Evolutionary conservation across 352 stramenopile genomes (phyloP).

Genomic region (Phytophthora niederhauseri): DNA sequence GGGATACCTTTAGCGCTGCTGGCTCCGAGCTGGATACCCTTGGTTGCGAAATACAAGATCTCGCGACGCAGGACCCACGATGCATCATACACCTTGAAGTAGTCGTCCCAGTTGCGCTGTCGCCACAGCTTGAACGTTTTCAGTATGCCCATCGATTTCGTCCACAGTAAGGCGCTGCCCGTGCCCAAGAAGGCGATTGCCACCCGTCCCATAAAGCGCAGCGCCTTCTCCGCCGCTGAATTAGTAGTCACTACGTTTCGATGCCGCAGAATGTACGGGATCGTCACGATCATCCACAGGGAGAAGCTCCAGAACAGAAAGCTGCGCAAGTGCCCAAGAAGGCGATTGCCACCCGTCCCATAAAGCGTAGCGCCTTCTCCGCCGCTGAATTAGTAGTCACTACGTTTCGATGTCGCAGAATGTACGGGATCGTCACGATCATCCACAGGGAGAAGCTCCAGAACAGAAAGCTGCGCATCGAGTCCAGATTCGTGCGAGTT

Average conservation of each 20-base stretch:
- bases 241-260: conserved; percentile 55
- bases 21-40: conserved; percentile 71
- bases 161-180: conserved; percentile 72
- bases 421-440: conserved; percentile 69
- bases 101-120: conserved; percentile 84
- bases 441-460: conserved; percentile 78
- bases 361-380: conserved; percentile 70
- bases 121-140: conserved; percentile 79
- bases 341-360: conserved; percentile 67
- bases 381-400: conserved; percentile 55
- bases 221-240: conserved; percentile 55
- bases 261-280: conserved; percentile 76
- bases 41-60: conserved; percentile 86
- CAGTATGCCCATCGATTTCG: conserved; percentile 60
- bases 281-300: conserved; percentile 69
- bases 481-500: conserved; percentile 75
- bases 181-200: conserved; percentile 69
- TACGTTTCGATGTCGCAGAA: conserved; percentile 62
- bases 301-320: conserved; percentile 73
- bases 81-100: conserved; percentile 86
- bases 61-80: conserved; percentile 85
- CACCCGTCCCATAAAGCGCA: conserved; percentile 76
- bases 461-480: conserved; percentile 78
- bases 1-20: conserved; percentile 40
- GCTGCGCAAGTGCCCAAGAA: conserved; percentile 76